A percentile compares a stretch with the other conserved stretches of the same genome.
Conservation (phyloP, 1,284 basidiomycete species). For the Pholiota adiposa region DNA sequence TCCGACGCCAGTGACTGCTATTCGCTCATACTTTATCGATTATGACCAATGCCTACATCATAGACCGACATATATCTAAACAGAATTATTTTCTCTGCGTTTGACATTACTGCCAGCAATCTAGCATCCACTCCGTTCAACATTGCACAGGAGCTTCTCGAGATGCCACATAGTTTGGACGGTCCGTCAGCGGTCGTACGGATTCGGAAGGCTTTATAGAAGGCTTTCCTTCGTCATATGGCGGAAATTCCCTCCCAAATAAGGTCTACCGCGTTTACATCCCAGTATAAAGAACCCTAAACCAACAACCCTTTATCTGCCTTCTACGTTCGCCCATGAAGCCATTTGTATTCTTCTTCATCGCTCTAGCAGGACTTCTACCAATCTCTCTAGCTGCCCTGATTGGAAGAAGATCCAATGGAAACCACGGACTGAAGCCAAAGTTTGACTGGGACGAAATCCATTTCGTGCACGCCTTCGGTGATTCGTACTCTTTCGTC, state of each 20-base stretch:
- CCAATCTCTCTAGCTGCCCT: background rate
- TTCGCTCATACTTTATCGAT: too few relatives aligned
- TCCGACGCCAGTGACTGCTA: too few relatives aligned
- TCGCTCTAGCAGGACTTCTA: background rate
- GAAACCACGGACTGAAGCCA: background rate
- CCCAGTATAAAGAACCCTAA: too few relatives aligned
- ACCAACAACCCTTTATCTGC: background rate
- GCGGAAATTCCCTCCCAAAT: background rate
- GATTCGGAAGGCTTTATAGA: background rate
- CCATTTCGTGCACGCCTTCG: conserved; percentile 53
- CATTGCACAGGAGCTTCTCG: background rate
- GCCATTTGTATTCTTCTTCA: too few relatives aligned
- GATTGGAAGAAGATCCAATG: background rate
- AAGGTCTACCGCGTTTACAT: background rate
- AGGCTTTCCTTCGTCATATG: background rate
- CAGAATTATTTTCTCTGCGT: too few relatives aligned
- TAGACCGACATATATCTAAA: too few relatives aligned
- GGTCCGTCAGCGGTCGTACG: background rate
- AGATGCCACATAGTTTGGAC: background rate
- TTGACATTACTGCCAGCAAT: too few relatives aligned
- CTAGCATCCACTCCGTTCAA: too few relatives aligned
- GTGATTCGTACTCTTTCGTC: conserved; percentile 61
- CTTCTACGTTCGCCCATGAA: background rate
- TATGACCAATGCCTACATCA: too few relatives aligned
- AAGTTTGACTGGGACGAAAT: conserved; percentile 44